A percentile compares a stretch with the other conserved stretches of the same genome.
Conservation (phyloP, 192 early-diverging fungal species). For the Dissophora globulifera region DNA sequence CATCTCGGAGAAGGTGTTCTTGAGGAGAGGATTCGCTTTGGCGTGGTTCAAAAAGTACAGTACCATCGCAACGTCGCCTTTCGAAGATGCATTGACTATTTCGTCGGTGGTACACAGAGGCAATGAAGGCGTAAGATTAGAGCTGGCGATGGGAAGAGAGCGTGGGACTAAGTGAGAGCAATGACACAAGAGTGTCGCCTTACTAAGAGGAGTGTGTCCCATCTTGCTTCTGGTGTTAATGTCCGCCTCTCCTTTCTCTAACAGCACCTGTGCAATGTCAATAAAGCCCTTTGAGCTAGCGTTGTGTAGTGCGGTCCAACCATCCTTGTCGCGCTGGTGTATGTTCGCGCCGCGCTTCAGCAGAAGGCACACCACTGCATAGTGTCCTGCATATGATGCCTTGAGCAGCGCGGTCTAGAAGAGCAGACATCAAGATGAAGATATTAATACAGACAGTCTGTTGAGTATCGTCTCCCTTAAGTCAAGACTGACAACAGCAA, state of each 20-base stretch:
- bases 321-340: constrained; percentile 74
- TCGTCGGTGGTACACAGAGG: background rate
- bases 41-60: constrained; percentile 70
- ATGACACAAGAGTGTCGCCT: constrained; percentile 7
- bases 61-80: constrained; percentile 73
- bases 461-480: no score
- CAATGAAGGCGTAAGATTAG: background rate
- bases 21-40: constrained; percentile 69
- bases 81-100: constrained; percentile 77
- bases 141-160: background rate
- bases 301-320: constrained; percentile 88
- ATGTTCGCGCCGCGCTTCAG: constrained; percentile 69
- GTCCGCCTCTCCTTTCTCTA: constrained; percentile 65
- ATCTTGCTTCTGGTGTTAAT: constrained; percentile 70
- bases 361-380: constrained; percentile 67
- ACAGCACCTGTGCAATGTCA: constrained; percentile 64
- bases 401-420: constrained; percentile 76
- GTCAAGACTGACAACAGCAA: no score
- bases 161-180: background rate
- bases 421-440: no score
- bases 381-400: constrained; percentile 75
- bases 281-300: constrained; percentile 71
- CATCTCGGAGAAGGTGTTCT: constrained; percentile 74
- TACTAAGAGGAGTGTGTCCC: constrained; percentile 81
- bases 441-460: no score